phyloP scores from a whole-genome alignment of 371 early-diverging fungal species.

The Conidiobolus incongruus region DNA sequence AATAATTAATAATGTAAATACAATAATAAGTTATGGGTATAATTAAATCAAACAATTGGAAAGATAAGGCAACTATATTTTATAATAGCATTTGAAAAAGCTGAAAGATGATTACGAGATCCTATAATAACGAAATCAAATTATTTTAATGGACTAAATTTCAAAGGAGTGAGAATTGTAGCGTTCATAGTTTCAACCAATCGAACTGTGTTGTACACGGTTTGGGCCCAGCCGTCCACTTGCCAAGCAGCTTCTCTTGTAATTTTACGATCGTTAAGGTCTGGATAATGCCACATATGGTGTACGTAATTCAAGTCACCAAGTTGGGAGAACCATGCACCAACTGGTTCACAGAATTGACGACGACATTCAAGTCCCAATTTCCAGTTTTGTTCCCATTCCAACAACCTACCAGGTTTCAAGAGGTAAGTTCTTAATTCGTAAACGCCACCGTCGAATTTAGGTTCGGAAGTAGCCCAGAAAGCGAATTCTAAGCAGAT shows the following conservation, averaged over 20 bases:
- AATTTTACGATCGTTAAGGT: constrained; percentile 61
- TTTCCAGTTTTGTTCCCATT: constrained; percentile 85
- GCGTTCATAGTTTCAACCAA: constrained; percentile 68
- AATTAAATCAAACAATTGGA: no score
- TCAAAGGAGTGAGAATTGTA: constrained; percentile 55
- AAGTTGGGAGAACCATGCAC: constrained; percentile 89
- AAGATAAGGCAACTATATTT: no score
- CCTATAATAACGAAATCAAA: neutral
- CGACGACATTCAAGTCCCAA: constrained; percentile 66
- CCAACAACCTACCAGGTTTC: constrained; percentile 67
- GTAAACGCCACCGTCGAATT: constrained; percentile 55
- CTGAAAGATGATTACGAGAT: no score
- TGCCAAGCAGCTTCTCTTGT: constrained; percentile 82
- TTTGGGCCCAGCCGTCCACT: constrained; percentile 81
- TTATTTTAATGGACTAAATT: constrained; percentile 40
- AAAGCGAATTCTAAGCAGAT: constrained; percentile 82
- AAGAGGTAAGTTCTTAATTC: constrained; percentile 73
- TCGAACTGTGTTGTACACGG: constrained; percentile 73
- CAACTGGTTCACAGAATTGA: constrained; percentile 71
- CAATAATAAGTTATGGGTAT: no score
- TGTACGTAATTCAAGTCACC: constrained; percentile 74
- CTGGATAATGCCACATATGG: constrained; percentile 82
- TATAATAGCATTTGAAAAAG: no score
- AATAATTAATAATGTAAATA: no score
- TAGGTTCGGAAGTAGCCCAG: constrained; percentile 62